A percentile compares a stretch with the other conserved stretches of the same genome.
These are phyloP conservation scores for Bisporella sp. DNA, from an alignment of 2,329 filamentous ascomycete genomes.

Conservation along the genomic window DNA sequence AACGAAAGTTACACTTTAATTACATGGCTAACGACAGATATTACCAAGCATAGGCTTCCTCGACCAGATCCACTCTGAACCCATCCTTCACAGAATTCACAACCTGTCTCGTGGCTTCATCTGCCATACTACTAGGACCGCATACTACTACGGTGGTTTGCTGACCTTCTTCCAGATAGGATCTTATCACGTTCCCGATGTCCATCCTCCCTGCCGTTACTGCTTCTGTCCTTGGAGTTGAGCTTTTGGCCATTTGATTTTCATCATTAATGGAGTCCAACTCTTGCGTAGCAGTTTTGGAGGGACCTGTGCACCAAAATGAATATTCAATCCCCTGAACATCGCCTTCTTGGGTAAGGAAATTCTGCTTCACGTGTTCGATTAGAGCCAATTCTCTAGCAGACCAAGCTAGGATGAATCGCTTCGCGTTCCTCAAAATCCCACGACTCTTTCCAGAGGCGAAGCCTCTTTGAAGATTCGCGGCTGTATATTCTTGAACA, in stretches of 20 bases:
- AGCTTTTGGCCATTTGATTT: conserved; percentile 22
- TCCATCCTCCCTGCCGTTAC: conserved; percentile 11
- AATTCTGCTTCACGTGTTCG: conserved; percentile 16
- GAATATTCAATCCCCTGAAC: conserved; percentile 24
- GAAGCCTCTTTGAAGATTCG: conserved; percentile 1
- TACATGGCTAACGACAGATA: too few relatives aligned
- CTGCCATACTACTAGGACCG: background rate
- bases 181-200: conserved; percentile 13
- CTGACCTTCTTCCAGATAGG: conserved; percentile 1
- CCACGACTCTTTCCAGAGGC: background rate
- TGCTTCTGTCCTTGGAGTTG: conserved; percentile 22
- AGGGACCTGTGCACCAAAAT: conserved; percentile 12
- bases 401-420: conserved; percentile 23
- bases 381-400: conserved; percentile 18
- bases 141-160: conserved; percentile 1
- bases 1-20: too few relatives aligned
- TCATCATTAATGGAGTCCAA: conserved; percentile 9
- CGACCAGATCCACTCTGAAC: background rate
- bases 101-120: background rate
- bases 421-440: conserved; percentile 14
- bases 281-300: conserved; percentile 8
- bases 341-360: conserved; percentile 13
- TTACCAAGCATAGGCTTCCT: background rate
- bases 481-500: conserved; percentile 17
- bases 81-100: background rate